phyloP scores from a whole-genome alignment of 2,329 filamentous ascomycete species.

The Xylariaceae sp. region DNA sequence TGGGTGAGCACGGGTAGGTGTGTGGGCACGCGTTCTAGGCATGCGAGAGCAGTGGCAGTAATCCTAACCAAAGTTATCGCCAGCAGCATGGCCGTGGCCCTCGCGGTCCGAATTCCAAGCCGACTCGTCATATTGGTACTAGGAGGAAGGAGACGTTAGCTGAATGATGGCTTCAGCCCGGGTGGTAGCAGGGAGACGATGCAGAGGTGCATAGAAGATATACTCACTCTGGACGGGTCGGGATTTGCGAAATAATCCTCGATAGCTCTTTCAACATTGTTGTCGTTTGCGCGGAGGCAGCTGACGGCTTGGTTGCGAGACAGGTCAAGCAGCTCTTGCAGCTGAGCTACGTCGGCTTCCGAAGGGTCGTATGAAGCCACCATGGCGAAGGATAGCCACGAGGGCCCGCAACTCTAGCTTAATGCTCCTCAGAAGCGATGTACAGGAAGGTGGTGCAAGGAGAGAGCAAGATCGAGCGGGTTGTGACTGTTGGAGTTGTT shows the following conservation, averaged over 20 bases:
- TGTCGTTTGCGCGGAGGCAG: conserved; percentile 38
- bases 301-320: conserved; percentile 21
- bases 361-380: conserved; percentile 16
- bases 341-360: conserved; percentile 15
- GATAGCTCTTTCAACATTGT: conserved; percentile 46
- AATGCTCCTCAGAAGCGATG: too few relatives aligned
- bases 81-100: conserved; percentile 40
- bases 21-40: background rate
- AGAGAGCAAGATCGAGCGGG: background rate
- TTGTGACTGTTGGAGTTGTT: background rate
- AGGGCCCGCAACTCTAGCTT: background rate
- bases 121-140: conserved; percentile 33
- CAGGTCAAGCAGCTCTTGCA: conserved; percentile 21
- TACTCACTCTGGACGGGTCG: conserved; percentile 34
- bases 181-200: background rate
- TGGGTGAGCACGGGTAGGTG: conserved; percentile 11
- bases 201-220: background rate
- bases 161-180: too few relatives aligned
- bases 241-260: conserved; percentile 51
- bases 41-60: background rate
- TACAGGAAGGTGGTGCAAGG: background rate
- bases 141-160: too few relatives aligned
- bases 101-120: conserved; percentile 52
- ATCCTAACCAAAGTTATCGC: conserved; percentile 38
- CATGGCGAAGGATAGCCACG: conserved; percentile 18